These are phyloP conservation scores for Suhomyces kunorum DNA, from an alignment of 1,139 yeast genomes.

Conservation along the genomic window DNA sequence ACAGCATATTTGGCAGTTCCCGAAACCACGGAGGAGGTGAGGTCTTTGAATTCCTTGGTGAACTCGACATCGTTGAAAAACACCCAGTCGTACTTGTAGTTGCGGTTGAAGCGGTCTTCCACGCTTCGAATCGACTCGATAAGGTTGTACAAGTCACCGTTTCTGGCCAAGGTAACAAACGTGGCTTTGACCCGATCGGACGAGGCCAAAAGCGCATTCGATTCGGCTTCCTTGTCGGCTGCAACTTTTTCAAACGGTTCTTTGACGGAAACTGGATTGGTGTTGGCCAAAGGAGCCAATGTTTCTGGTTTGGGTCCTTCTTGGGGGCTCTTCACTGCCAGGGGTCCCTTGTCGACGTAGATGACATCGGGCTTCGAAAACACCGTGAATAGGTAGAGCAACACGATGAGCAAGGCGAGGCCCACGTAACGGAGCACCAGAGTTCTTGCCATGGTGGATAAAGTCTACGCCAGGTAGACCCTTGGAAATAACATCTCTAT, in stretches of 20 bases:
- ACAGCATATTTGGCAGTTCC: conserved; percentile 65
- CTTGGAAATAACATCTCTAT: neutral
- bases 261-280: too few relatives aligned
- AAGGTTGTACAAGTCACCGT: conserved; percentile 64
- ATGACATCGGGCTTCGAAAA: neutral
- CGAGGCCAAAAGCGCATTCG: too few relatives aligned
- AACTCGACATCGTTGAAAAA: conserved; percentile 69
- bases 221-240: too few relatives aligned
- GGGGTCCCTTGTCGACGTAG: neutral
- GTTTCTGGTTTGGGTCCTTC: neutral
- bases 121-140: conserved; percentile 64
- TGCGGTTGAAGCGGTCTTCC: conserved; percentile 71
- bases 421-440: neutral
- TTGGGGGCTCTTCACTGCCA: neutral
- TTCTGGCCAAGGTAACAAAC: conserved; percentile 60
- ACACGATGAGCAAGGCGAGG: neutral
- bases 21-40: conserved; percentile 49
- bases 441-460: neutral
- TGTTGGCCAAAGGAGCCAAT: neutral
- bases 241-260: too few relatives aligned
- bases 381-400: neutral
- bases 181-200: conserved; percentile 60
- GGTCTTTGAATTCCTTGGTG: conserved; percentile 54
- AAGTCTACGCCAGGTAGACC: neutral
- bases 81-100: conserved; percentile 77